Evolutionary conservation across 2,329 filamentous ascomycete species (phyloP).

Genomic region (Colletotrichum sp.): DNA sequence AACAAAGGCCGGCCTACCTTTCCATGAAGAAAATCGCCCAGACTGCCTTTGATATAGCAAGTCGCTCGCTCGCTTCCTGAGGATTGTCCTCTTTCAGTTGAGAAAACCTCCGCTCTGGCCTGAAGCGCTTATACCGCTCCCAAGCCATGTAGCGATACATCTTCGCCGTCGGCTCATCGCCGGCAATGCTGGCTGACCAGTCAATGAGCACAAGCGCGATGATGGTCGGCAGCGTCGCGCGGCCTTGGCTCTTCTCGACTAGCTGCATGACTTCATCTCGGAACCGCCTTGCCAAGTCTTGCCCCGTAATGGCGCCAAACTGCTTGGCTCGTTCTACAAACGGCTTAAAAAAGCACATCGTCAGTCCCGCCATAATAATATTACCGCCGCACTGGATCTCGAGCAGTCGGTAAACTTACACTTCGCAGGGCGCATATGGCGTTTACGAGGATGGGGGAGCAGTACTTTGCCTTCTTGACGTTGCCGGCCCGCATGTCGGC

Average conservation of each 20-base stretch:
- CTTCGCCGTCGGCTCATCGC: conserved; percentile 10
- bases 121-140: conserved; percentile 16
- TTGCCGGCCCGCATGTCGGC: conserved; percentile 28
- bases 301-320: conserved; percentile 7
- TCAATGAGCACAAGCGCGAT: conserved; percentile 9
- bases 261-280: conserved; percentile 14
- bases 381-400: neutral
- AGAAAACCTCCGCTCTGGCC: conserved; percentile 1
- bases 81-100: neutral
- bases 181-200: conserved; percentile 3
- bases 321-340: conserved; percentile 12
- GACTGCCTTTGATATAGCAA: neutral
- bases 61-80: neutral
- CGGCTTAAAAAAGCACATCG: neutral
- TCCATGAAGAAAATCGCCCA: conserved; percentile 18
- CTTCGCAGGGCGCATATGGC: conserved; percentile 34
- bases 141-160: conserved; percentile 19
- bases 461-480: conserved; percentile 26
- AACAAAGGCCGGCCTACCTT: neutral
- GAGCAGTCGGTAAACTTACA: conserved; percentile 22
- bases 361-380: neutral
- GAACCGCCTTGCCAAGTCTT: neutral
- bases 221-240: conserved; percentile 8
- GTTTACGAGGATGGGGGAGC: conserved; percentile 35
- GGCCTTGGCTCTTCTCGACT: conserved; percentile 14